Base-by-base conservation (phyloP, 2,329 filamentous ascomycete species). In the Paraphoma chrysanthemicola region DNA sequence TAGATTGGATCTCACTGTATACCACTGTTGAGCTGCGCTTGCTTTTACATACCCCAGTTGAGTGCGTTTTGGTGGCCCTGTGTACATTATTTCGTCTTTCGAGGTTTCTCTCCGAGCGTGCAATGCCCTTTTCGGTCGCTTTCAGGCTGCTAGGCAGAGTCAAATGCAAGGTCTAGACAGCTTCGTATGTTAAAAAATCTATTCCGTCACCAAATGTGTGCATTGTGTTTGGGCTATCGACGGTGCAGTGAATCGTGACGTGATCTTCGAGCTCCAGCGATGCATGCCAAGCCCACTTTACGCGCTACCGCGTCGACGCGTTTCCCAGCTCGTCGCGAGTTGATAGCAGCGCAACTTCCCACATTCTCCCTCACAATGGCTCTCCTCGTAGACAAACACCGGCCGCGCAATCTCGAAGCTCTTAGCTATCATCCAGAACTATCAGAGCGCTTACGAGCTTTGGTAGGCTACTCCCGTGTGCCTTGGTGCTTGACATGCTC, bases 361-460 rank as follows among this genome's bases (percentile, higher is more conserved):
- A 42, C 29, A 45, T 14, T 41, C 64, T 44, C 60, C 39, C 41
- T 48, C 59, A 76, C 44, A 62, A 89, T 89, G 87, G 85, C 87
- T 56, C 79, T 89, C 11, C 79, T 89, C 38, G 86, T 89, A 44
- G 87, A 89, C 67, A 88, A 87, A 68, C 81, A 88, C 60, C 83
- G 87, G 12, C 91, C 91, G 5, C 86, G 90, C 61, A 90, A 88
- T 31, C 85, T 95, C 0, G 90, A 94, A 59, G 80, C 84, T 41
- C 85, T 97, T 57, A 92, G 90, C 67, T 99, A 98, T 72, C 95
- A 99, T 68, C 79, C 87, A 53, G 92, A 96, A 61, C 86, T 99
- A 44, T 97, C 95, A 10, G 89, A 92, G 28, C 88, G 94, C 56
- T 85, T 99, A 45, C 88, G 89, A 67, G 92, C 95, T 30, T 84